Base-by-base conservation (phyloP, 441 rosid genomes). In the Jatropha podagrica region DNA sequence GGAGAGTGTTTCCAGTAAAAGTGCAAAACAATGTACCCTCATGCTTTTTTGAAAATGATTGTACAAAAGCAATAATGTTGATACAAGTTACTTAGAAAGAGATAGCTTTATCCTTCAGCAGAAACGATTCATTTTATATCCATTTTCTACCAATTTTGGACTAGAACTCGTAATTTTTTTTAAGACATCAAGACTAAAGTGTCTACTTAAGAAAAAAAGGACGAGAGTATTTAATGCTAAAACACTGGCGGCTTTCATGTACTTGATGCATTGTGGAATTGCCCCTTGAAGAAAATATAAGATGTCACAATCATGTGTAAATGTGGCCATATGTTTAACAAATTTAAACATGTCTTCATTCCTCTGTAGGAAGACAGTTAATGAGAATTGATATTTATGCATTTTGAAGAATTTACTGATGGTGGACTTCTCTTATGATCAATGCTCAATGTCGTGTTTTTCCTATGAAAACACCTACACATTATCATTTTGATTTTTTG, bases 111-210 rank as follows among this genome's bases (percentile, higher is more conserved):
- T 52, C 18, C 56, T 13, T 52, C 15, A 52, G 18, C n/a, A 15
- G n/a, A n/a, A n/a, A n/a, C n/a, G n/a, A n/a, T n/a, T 13, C 15
- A 6, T 52, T 15, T 15, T 52, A 15, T 5, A 15, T 56, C 61
- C 0, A 1, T 20, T 20, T 56, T 7, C 12, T 7, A 56, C 7
- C 5, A 18, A 2, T 18, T 54, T n/a, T 56, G 61, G 61, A 56
- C 13, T 0, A 56, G 7, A 56, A 20, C 32, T 56, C n/a, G n/a
- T n/a, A n/a, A n/a, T n/a, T n/a, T n/a, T n/a, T n/a, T n/a, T n/a
- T n/a, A n/a, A n/a, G n/a, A n/a, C n/a, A n/a, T 0, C 0, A 4
- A 3, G 0, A 6, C 0, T 7, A 5, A 56, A 20, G 27, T 58
- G 11, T 58, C 32, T 55, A 18, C 8, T 20, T 23, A n/a, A 7